phyloP scores from a whole-genome alignment of 2,329 filamentous ascomycete species.

The Aureobasidium sp. region DNA sequence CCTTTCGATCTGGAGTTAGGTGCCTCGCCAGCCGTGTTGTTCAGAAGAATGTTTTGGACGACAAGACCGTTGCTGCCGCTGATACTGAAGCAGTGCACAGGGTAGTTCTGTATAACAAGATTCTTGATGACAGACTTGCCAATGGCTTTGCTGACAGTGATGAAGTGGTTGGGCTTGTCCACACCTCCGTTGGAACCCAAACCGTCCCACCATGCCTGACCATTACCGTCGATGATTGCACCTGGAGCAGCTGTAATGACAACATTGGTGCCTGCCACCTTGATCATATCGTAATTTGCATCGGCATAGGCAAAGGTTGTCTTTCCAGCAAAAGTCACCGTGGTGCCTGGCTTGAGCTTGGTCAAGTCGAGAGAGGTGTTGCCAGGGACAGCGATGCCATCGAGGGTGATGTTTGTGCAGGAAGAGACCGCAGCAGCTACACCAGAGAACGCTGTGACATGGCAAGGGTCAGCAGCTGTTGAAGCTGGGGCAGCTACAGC shows the following conservation, averaged over 20 bases:
- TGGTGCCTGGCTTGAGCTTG: constrained; percentile 35
- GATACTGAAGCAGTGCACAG: constrained; percentile 36
- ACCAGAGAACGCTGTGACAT: constrained; percentile 10
- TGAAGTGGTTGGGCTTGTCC: constrained; percentile 36
- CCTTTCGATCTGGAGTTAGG: constrained; percentile 30
- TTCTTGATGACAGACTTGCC: constrained; percentile 33
- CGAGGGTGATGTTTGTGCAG: constrained; percentile 38
- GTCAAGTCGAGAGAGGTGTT: constrained; percentile 36
- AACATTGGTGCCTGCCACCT: constrained; percentile 35
- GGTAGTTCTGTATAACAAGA: constrained; percentile 37
- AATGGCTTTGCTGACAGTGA: constrained; percentile 34
- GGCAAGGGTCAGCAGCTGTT: background rate
- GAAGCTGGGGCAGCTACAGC: background rate
- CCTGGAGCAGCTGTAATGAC: constrained; percentile 34
- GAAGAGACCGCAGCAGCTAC: constrained; percentile 30
- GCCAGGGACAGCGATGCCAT: constrained; percentile 35
- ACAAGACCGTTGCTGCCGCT: constrained; percentile 29
- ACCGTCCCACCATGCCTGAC: constrained; percentile 40
- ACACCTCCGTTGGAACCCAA: constrained; percentile 42
- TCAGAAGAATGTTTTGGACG: constrained; percentile 33
- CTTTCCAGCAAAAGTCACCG: constrained; percentile 36
- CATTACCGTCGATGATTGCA: constrained; percentile 35
- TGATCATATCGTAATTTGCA: constrained; percentile 34
- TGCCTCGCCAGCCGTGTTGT: constrained; percentile 35
- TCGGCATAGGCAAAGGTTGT: constrained; percentile 37